Conservation (phyloP, 192 early-diverging fungal genomes). For the Fimicolochytrium jonesii region DNA sequence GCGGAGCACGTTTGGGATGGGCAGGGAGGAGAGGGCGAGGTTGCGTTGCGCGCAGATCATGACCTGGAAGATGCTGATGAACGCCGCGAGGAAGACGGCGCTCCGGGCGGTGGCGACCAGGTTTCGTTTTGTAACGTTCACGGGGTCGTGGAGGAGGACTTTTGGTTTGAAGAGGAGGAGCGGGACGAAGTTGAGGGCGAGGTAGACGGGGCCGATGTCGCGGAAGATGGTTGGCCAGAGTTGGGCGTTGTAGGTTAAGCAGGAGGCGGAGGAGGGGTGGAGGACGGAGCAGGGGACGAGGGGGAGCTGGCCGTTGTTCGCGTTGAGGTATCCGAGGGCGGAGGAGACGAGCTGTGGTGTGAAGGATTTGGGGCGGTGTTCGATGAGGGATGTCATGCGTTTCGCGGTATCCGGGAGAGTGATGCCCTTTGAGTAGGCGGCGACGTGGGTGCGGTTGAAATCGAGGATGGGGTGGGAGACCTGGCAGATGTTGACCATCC, state of each 20-base stretch:
- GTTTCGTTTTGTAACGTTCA: background rate
- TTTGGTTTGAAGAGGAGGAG: constrained; percentile 59
- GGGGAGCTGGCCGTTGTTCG: constrained; percentile 23
- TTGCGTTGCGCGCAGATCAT: constrained; percentile 67
- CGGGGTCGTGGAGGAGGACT: constrained; percentile 25
- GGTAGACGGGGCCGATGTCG: constrained; percentile 59
- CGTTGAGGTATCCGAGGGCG: constrained; percentile 10
- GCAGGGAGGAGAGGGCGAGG: constrained; percentile 30
- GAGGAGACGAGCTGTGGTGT: background rate
- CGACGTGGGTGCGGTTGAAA: constrained; percentile 52
- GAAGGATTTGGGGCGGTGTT: background rate
- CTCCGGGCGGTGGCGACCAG: constrained; percentile 44
- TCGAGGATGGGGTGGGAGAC: constrained; percentile 50
- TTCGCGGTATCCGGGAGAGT: constrained; percentile 30
- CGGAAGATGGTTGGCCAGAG: constrained; percentile 31
- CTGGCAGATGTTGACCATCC: constrained; percentile 60
- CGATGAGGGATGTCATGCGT: background rate
- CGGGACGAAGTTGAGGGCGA: constrained; percentile 70
- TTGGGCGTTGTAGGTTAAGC: constrained; percentile 21
- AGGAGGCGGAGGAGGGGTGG: constrained; percentile 27
- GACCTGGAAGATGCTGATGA: constrained; percentile 61
- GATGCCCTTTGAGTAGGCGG: constrained; percentile 22
- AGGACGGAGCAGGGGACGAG: constrained; percentile 56
- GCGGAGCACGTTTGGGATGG: constrained; percentile 24
- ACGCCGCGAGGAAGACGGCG: constrained; percentile 60